Percentiles rank a stretch among this genome's conserved stretches.
phyloP scores from a whole-genome alignment of 306 rosid genomes.

The Cucumis melo region DNA sequence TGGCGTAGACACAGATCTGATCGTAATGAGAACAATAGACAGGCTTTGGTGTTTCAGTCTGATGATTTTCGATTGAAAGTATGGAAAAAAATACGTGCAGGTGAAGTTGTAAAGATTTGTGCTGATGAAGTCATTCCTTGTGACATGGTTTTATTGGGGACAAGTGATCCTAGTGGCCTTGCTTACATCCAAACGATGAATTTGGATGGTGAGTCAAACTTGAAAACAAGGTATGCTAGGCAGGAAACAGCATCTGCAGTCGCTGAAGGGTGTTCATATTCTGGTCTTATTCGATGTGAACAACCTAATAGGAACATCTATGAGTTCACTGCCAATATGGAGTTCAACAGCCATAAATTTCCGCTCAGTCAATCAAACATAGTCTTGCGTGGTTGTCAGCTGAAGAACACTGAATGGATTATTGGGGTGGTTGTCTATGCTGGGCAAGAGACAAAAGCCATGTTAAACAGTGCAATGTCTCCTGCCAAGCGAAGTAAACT shows the following conservation, averaged over 20 bases:
- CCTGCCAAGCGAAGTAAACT: slow-evolving; percentile 88
- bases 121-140: slow-evolving; percentile 84
- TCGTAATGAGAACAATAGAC: slow-evolving; percentile 71
- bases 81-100: slow-evolving; percentile 74
- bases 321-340: slow-evolving; percentile 89
- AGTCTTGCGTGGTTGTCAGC: slow-evolving; percentile 91
- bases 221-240: slow-evolving; percentile 92
- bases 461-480: slow-evolving; percentile 88
- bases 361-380: slow-evolving; percentile 89
- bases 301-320: slow-evolving; percentile 86
- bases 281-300: slow-evolving; percentile 74
- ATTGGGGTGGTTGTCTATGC: slow-evolving; percentile 98
- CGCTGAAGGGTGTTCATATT: slow-evolving; percentile 33
- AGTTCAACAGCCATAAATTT: slow-evolving; percentile 46
- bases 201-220: slow-evolving; percentile 96
- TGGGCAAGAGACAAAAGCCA: slow-evolving; percentile 95
- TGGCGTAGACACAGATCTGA: slow-evolving; percentile 93
- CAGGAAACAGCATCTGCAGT: slow-evolving; percentile 66
- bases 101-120: slow-evolving; percentile 72
- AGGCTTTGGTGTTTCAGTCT: slow-evolving; percentile 45
- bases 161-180: slow-evolving; percentile 94
- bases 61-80: slow-evolving; percentile 45
- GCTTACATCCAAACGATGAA: slow-evolving; percentile 96
- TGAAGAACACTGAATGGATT: slow-evolving; percentile 91
- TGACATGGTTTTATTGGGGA: slow-evolving; percentile 88